Conservation (phyloP, 257 asterid genomes). For the Coffea canephora region DNA sequence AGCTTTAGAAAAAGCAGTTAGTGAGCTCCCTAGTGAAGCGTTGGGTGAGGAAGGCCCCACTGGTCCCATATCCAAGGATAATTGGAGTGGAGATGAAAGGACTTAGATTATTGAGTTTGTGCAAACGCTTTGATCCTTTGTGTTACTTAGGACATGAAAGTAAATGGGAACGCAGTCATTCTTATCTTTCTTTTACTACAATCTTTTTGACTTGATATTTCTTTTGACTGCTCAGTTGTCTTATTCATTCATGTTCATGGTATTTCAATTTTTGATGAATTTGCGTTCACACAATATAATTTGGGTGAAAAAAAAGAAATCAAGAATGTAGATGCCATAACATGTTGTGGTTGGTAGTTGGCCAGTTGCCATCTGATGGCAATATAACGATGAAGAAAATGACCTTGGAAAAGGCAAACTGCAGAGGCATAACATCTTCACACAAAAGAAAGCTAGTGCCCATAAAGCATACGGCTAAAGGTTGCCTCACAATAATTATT, state of each 20-base stretch:
- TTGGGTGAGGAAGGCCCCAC: constrained; percentile 83
- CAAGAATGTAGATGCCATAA: not conserved
- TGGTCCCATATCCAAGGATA: constrained; percentile 81
- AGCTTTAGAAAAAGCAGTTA: constrained; percentile 42
- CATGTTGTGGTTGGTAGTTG: not conserved
- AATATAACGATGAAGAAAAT: not conserved
- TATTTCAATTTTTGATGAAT: not conserved
- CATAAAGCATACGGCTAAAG: not conserved
- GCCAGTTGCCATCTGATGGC: not conserved
- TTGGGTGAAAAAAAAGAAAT: not conserved
- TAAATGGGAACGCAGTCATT: not conserved
- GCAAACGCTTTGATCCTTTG: not conserved
- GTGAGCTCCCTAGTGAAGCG: constrained; percentile 57
- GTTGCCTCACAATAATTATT: not conserved
- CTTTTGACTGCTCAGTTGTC: not conserved
- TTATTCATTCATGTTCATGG: not conserved
- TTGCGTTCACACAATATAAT: not conserved
- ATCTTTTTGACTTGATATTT: not conserved
- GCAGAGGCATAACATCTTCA: not conserved
- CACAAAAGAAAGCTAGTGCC: not conserved
- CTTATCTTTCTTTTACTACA: too few species aligned
- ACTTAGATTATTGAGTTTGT: not conserved
- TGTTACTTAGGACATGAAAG: not conserved
- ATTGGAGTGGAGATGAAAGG: constrained; percentile 81
- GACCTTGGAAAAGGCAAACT: not conserved